phyloP scores from a whole-genome alignment of 2,329 filamentous ascomycete genomes.

The Sphaerulina musiva region DNA sequence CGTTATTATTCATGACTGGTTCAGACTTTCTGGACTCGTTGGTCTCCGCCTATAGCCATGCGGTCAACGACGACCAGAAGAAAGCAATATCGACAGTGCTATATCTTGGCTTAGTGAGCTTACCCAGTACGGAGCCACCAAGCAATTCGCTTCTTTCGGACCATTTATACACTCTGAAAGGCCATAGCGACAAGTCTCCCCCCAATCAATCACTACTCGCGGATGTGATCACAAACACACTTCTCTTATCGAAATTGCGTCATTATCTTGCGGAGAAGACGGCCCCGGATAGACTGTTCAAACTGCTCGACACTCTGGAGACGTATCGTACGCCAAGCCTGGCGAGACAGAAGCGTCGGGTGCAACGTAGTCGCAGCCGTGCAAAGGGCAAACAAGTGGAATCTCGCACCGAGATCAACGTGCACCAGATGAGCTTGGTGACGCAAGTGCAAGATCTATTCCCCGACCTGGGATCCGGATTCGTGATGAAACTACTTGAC shows the following conservation, averaged over 20 bases:
- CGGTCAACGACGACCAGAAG: conserved; percentile 53
- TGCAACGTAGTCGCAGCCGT: conserved; percentile 59
- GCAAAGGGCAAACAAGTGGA: conserved; percentile 50
- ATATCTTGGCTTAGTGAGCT: conserved; percentile 67
- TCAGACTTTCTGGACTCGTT: conserved; percentile 82
- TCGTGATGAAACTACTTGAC: conserved; percentile 71
- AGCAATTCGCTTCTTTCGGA: conserved; percentile 73
- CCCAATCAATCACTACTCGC: conserved; percentile 60
- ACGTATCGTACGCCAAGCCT: conserved; percentile 51
- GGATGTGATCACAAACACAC: conserved; percentile 74
- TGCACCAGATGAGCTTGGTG: conserved; percentile 77
- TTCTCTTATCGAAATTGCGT: conserved; percentile 60
- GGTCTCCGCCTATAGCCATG: conserved; percentile 57
- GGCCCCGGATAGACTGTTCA: conserved; percentile 51
- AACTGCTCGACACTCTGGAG: conserved; percentile 56
- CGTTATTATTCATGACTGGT: conserved; percentile 66
- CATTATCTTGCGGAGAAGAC: conserved; percentile 45
- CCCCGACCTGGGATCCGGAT: conserved; percentile 75
- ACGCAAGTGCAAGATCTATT: conserved; percentile 92
- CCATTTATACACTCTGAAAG: conserved; percentile 73
- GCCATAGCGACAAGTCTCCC: conserved; percentile 58
- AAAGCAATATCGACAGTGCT: conserved; percentile 63
- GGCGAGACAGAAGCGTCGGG: conserved; percentile 48
- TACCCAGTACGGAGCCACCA: conserved; percentile 60
- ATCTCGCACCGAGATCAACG: conserved; percentile 52